Evolutionary conservation across 345 rosid species (phyloP).

Genomic region (Salix purpurea): DNA sequence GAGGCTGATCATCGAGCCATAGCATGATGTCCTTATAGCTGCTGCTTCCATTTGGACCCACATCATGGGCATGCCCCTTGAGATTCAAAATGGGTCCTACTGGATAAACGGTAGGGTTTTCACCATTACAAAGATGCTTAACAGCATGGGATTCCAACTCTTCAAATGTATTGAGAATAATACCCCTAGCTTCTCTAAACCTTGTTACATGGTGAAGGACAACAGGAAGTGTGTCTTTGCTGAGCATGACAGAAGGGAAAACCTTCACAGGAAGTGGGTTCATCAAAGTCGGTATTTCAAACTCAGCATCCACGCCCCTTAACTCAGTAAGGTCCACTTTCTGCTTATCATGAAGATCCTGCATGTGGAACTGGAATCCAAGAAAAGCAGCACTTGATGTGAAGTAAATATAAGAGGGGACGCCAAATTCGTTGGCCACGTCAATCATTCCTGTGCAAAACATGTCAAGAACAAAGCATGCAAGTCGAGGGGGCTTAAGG

Average conservation of each 20-base stretch:
- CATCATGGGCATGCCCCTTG: not conserved
- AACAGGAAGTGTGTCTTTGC: not conserved
- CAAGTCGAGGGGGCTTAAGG: not conserved
- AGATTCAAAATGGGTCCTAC: constrained; percentile 5
- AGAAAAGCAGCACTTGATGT: constrained; percentile 15
- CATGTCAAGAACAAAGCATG: constrained; percentile 16
- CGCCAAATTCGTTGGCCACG: constrained; percentile 17
- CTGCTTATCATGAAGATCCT: not conserved
- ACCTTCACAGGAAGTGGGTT: constrained; percentile 2
- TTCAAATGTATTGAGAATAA: constrained; percentile 8
- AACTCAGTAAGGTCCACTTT: not conserved
- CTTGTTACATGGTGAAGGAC: not conserved
- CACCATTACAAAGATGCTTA: not conserved
- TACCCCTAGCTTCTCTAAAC: constrained; percentile 7
- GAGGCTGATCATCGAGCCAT: constrained; percentile 9
- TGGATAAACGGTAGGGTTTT: not conserved
- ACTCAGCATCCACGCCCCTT: not conserved
- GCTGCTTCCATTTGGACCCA: not conserved
- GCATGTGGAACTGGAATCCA: constrained; percentile 1
- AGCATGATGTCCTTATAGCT: not conserved
- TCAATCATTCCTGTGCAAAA: constrained; percentile 11
- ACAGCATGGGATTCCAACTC: constrained; percentile 14
- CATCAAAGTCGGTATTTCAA: constrained; percentile 1
- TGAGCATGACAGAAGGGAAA: constrained; percentile 4
- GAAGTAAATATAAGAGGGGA: constrained; percentile 17